Conservation (phyloP, 495 filamentous ascomycete genomes). For the Aspergillus sparsus region DNA sequence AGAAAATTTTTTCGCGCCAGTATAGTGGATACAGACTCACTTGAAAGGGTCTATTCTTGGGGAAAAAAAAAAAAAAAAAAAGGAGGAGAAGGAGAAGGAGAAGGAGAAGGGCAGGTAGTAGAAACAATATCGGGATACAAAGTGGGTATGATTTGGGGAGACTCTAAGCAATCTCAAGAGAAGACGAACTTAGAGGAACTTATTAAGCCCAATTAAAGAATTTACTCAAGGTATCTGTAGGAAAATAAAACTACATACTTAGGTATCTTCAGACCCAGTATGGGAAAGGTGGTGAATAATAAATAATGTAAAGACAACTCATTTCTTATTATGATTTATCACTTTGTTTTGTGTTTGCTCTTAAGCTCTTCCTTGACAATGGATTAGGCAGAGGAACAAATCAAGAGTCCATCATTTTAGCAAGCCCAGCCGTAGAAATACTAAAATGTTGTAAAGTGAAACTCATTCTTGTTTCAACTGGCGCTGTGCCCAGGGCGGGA, state of each 20-base stretch:
- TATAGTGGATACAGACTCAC: too few species aligned
- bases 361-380: not conserved
- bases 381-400: not conserved
- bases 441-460: not conserved
- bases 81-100: too few species aligned
- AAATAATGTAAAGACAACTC: too few species aligned
- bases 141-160: not conserved
- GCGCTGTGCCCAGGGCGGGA: slow-evolving; percentile 16
- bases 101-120: too few species aligned
- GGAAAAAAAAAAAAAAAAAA: too few species aligned
- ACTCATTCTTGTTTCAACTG: slow-evolving; percentile 21
- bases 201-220: not conserved
- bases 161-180: not conserved
- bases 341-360: too few species aligned
- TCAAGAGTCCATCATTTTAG: not conserved
- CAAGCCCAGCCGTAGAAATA: not conserved
- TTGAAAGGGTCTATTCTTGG: too few species aligned
- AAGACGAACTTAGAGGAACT: not conserved
- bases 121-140: too few species aligned
- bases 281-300: too few species aligned
- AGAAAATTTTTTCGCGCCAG: not conserved
- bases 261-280: not conserved
- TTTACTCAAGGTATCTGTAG: not conserved
- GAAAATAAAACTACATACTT: not conserved
- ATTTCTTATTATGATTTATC: too few species aligned